Percentiles rank a stretch among this genome's conserved stretches.
Evolutionary conservation across 1,284 basidiomycete species (phyloP).

Genomic region (Ganoderma leucocontextum): DNA sequence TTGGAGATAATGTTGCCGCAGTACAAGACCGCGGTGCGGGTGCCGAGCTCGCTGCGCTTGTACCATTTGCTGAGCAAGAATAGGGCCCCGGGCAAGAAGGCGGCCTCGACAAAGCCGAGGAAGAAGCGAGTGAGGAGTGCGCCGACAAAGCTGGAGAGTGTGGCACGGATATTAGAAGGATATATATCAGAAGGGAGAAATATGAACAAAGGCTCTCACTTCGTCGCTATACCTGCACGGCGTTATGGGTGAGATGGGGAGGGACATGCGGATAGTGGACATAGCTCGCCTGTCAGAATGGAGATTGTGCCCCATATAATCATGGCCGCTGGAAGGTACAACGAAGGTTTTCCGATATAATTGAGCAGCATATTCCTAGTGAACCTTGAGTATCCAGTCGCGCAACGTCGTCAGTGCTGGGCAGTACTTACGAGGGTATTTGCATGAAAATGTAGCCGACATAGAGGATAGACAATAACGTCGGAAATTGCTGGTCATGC

Average conservation of each 20-base stretch:
- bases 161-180: conserved; percentile 1
- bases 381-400: background rate
- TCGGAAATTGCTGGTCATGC: conserved; percentile 72
- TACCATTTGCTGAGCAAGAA: conserved; percentile 80
- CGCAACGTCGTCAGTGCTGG: background rate
- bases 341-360: conserved; percentile 73
- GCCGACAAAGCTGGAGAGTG: conserved; percentile 62
- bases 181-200: conserved; percentile 14
- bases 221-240: conserved; percentile 33
- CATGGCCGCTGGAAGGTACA: conserved; percentile 79
- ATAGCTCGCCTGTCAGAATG: conserved; percentile 33
- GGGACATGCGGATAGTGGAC: background rate
- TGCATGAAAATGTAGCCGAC: conserved; percentile 86
- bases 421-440: conserved; percentile 69
- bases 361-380: conserved; percentile 78
- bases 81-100: conserved; percentile 74
- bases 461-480: conserved; percentile 77
- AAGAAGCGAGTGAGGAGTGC: conserved; percentile 82
- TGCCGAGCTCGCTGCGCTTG: conserved; percentile 70
- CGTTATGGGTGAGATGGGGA: background rate
- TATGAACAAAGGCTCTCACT: conserved; percentile 27
- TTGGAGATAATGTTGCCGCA: conserved; percentile 82
- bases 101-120: conserved; percentile 74
- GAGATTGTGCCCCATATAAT: conserved; percentile 58
- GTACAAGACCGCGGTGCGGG: conserved; percentile 79